These are phyloP conservation scores for Akanthomyces muscarius DNA, from an alignment of 2,329 filamentous ascomycete species.

Conservation along the genomic window DNA sequence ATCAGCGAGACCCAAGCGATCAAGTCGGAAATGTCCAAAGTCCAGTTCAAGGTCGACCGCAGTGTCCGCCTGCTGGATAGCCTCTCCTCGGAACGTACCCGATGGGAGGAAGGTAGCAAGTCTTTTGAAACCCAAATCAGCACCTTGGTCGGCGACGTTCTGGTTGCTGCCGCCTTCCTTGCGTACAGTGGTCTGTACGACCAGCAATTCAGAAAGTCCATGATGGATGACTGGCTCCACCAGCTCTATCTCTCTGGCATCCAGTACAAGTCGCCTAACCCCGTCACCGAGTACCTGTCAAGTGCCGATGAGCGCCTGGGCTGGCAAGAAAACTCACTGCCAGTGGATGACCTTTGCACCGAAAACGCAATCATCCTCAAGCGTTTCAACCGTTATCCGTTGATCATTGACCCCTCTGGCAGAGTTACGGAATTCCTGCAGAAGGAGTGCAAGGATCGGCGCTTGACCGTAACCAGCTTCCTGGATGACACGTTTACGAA, in stretches of 20 bases:
- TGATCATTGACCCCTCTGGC: slow-evolving; percentile 97
- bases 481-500: slow-evolving; percentile 97
- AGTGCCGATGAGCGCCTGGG: slow-evolving; percentile 90
- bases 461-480: slow-evolving; percentile 95
- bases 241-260: slow-evolving; percentile 93
- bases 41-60: slow-evolving; percentile 96
- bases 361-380: slow-evolving; percentile 98
- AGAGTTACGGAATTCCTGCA: slow-evolving; percentile 92
- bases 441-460: slow-evolving; percentile 88
- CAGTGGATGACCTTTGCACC: slow-evolving; percentile 95
- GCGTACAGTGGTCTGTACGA: slow-evolving; percentile 97
- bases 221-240: slow-evolving; percentile 96
- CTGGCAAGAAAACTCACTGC: slow-evolving; percentile 91
- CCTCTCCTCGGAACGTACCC: slow-evolving; percentile 83
- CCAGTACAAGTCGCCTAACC: slow-evolving; percentile 87
- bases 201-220: slow-evolving; percentile 94
- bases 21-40: slow-evolving; percentile 92
- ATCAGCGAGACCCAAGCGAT: slow-evolving; percentile 97
- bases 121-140: slow-evolving; percentile 98
- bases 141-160: slow-evolving; percentile 90
- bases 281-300: slow-evolving; percentile 92
- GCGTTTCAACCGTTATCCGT: slow-evolving; percentile 95
- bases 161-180: slow-evolving; percentile 94
- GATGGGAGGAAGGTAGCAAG: slow-evolving; percentile 97
- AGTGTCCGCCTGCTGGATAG: slow-evolving; percentile 93